These are phyloP conservation scores for Ganoderma sinense DNA, from an alignment of 1,284 basidiomycete genomes.

Conservation along the genomic window DNA sequence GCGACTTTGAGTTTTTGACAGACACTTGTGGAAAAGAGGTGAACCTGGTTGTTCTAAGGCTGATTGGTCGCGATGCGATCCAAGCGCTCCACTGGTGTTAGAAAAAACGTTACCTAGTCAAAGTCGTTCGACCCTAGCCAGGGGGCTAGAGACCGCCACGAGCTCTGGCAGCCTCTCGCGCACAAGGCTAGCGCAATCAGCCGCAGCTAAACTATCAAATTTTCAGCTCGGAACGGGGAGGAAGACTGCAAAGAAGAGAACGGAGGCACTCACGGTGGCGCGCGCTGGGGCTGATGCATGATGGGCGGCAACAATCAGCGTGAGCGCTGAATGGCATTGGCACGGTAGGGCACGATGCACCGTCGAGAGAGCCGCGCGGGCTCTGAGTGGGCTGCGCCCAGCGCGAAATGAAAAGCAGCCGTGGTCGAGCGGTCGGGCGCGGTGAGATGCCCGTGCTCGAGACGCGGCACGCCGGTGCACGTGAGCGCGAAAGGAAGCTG, in stretches of 20 bases:
- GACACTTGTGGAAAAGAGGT: not conserved
- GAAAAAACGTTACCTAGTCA: not conserved
- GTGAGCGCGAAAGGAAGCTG: not conserved
- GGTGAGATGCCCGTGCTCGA: not conserved
- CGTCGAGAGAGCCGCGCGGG: not conserved
- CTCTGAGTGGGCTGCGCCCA: not conserved
- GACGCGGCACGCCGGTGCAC: not conserved
- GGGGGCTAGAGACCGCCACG: not conserved
- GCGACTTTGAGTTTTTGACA: not conserved
- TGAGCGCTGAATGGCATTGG: conserved; percentile 7
- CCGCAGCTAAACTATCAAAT: not conserved
- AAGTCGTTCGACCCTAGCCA: not conserved
- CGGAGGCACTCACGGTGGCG: conserved; percentile 8
- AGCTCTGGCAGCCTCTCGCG: no score
- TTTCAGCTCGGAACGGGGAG: not conserved
- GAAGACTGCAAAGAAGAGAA: not conserved
- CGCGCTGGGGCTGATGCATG: conserved; percentile 5
- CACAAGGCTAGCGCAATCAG: not conserved
- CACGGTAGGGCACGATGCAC: no score
- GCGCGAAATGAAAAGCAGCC: conserved; percentile 1
- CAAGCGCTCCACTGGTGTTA: not conserved
- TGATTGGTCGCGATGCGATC: not conserved
- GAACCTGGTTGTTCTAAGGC: not conserved
- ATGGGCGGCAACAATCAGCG: conserved; percentile 12
- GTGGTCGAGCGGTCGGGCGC: conserved; percentile 3